Conservation (phyloP, 2,329 filamentous ascomycete genomes). For the Aspergillus sp. region DNA sequence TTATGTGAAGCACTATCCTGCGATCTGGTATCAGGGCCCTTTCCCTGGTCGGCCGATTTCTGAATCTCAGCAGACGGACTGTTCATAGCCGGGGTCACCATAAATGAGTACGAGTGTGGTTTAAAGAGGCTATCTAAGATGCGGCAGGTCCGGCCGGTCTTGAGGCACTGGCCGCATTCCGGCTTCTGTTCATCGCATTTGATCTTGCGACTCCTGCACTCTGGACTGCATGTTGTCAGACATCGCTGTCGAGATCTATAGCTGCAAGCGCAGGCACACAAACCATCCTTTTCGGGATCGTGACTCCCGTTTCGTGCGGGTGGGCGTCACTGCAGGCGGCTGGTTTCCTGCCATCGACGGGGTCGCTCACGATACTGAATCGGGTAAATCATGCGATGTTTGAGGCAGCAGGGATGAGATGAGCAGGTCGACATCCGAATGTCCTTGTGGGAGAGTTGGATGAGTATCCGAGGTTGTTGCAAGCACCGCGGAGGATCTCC, state of each 20-base stretch:
- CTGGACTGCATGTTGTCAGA: background rate
- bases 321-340: background rate
- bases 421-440: background rate
- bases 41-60: background rate
- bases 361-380: background rate
- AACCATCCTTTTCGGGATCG: background rate
- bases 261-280: background rate
- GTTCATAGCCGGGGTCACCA: fast-evolving
- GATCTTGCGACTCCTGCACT: conserved; percentile 19
- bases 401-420: background rate
- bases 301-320: background rate
- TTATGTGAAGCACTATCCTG: background rate
- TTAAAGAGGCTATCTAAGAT: conserved; percentile 21
- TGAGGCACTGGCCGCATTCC: conserved; percentile 18
- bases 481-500: too few relatives aligned
- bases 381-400: background rate
- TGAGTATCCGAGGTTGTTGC: background rate
- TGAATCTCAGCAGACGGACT: background rate
- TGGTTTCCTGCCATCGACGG: background rate
- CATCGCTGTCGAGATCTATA: background rate
- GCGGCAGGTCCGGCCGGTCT: conserved; percentile 17
- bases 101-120: conserved; percentile 7
- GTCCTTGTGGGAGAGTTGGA: background rate
- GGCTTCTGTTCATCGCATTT: conserved; percentile 24
- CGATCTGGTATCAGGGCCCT: background rate